Evolutionary conservation across 768 basidiomycete species (phyloP), one percentile per base, ranked within the genome.

Genomic region (Sarcodon sp.): DNA sequence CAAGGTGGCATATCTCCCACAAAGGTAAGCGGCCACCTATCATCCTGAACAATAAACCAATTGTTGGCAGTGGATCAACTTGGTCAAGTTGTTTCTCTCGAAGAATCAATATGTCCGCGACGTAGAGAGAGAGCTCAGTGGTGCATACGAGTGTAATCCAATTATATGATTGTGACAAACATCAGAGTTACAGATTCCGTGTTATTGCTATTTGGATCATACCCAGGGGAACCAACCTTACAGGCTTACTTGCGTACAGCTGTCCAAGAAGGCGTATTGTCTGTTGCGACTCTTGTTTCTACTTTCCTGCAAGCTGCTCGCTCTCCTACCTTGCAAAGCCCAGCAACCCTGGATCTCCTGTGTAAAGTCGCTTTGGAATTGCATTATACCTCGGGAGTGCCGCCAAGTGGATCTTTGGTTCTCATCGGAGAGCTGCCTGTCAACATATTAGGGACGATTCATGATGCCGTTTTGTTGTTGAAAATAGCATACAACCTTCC

Each of bases 201-300:
- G 9, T 67, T 89, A 41, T 64, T 73, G 7, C 68, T 88, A 12
- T 85, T 78, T 57, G 68, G 76, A 46, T 71, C 73, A 43, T 83
- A 84, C 55, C 80, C 83, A 18, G 83, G 77, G n/a, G 77, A 84
- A 57, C 74, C 76, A 15, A 69, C 69, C 39, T 70, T 89, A n/a
- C 73, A 76, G 50, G 72, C 69, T 39, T 89, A 89, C 57, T 62
- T 88, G 45, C 75, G 69, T 53, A 59, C 64, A 49, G 81, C 83
- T 4, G 67, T 88, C 27, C 64, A 72, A 48, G 67, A 72, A 39
- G 70, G 73, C 8, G 61, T 79, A 38, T 61, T 87, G 12, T 75
- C 82, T 7, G 62, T 81, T 16, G 60, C 76, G 8, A 70, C 68
- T 11, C 86, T 82, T 55, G 71, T 86, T 6, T 60, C 78, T 4